A percentile compares a stretch with the other conserved stretches of the same genome.
Conservation (phyloP, 2,329 filamentous ascomycete species). For the Chaetomiaceae sp. region DNA sequence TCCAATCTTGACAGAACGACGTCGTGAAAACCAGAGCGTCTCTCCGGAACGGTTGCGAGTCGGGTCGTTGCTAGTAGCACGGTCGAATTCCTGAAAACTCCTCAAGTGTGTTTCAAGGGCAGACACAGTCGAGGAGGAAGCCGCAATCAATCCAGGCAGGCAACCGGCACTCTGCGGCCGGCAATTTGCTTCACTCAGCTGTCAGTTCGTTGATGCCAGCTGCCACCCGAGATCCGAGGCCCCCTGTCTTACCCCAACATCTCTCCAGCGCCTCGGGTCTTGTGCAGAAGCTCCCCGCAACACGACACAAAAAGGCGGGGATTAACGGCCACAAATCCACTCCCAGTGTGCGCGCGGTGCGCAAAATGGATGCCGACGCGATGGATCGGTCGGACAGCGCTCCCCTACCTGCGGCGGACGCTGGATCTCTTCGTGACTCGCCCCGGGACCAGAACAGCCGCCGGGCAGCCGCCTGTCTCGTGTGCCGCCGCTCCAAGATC, state of each 20-base stretch:
- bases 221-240: background rate
- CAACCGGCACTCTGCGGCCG: too few relatives aligned
- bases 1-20: background rate
- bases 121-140: too few relatives aligned
- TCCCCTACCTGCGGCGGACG: conserved; percentile 9
- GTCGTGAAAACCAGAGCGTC: background rate
- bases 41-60: too few relatives aligned
- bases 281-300: conserved; percentile 5
- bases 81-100: too few relatives aligned
- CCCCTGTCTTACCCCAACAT: conserved; percentile 8
- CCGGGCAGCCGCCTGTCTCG: conserved; percentile 24
- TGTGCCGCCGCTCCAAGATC: conserved; percentile 61
- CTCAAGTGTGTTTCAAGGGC: too few relatives aligned
- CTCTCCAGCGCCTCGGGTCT: background rate
- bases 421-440: conserved; percentile 15
- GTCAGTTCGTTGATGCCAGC: background rate
- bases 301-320: conserved; percentile 9
- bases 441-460: conserved; percentile 23
- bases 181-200: too few relatives aligned
- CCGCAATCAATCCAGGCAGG: too few relatives aligned
- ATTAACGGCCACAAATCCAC: conserved; percentile 8
- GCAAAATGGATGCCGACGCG: conserved; percentile 13
- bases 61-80: too few relatives aligned
- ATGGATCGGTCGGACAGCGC: conserved; percentile 19
- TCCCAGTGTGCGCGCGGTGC: conserved; percentile 6